Evolutionary conservation across 148 eudicot species (phyloP).

Genomic region (Rhododendron vialii): DNA sequence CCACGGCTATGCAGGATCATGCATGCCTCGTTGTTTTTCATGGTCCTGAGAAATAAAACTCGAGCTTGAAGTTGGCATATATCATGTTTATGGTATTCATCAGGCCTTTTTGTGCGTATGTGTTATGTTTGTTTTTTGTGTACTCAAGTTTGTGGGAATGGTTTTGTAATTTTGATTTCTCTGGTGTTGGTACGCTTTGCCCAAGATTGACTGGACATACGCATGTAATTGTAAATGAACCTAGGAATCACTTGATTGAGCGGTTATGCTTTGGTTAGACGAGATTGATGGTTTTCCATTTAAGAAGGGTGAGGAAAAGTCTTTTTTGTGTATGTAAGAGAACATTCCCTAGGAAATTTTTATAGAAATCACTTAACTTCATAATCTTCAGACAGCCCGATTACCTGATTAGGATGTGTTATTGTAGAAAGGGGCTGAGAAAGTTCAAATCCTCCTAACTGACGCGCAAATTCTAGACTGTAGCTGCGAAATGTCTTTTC

Average conservation of each 20-base stretch:
- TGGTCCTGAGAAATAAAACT: not conserved
- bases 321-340: no score
- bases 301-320: no score
- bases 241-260: not conserved
- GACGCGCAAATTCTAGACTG: no score
- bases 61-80: not conserved
- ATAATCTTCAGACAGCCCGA: no score
- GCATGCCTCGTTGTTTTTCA: not conserved
- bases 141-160: not conserved
- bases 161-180: not conserved
- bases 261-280: not conserved
- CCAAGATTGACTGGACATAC: not conserved
- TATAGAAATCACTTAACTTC: no score
- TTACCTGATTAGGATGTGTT: no score
- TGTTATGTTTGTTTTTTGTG: not conserved
- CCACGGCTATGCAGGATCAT: not conserved
- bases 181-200: not conserved
- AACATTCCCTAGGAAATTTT: no score
- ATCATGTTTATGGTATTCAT: not conserved
- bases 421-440: no score
- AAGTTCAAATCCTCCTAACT: no score
- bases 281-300: not conserved
- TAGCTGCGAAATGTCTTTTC: no score
- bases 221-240: not conserved
- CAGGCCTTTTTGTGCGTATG: no score